Evolutionary conservation across 805 yeast species (phyloP), one percentile per base, ranked within the genome.

Genomic region (Ogataea paraovalis): DNA sequence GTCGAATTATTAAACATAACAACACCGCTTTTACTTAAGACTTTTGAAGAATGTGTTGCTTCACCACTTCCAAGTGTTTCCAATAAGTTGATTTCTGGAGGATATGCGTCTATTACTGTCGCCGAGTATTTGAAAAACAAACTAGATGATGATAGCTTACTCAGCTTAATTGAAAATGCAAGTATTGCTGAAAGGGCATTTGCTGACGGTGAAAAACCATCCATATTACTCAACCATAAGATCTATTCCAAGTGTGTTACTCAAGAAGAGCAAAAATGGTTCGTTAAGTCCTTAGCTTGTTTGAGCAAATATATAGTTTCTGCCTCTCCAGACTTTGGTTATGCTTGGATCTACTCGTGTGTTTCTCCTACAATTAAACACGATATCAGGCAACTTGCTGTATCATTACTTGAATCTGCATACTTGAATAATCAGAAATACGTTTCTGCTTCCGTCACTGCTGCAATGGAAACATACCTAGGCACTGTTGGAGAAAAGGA

Each of bases 11-110:
- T 56, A 10, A 58, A 51, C 1, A 22, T 28, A 1, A 13, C 64
- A 2, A 43, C 59, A 5, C 65, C 72, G 16, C 48, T 59, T 1
- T 53, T 70, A 36, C 41, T 53, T 2, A 40, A 55, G 3, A 61
- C 75, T 0, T 62, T 74, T 18, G 65, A 67, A 1, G 85, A 79
- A 38, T 74, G 80, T 39, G 60, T 69, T 34, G 56, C 68, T 14
- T 68, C 81, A 32, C 87, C 90, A 19, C 66, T 78, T 36, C 74
- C 81, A 16, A 70, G 80, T 23, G 70, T 79, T 13, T 66, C 79
- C 39, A 75, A 71, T 61, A 75, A 79, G 61, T 68, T 77, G 9
- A 73, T 83, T 16, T 64, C 75, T 2, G 75, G 79, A 43, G 80
- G 83, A 3, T 82, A 78, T 59, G 82, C 82, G 2, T 64, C 76